Base-by-base conservation (phyloP, 2,329 filamentous ascomycete genomes). In the Alternaria brassicicola region DNA sequence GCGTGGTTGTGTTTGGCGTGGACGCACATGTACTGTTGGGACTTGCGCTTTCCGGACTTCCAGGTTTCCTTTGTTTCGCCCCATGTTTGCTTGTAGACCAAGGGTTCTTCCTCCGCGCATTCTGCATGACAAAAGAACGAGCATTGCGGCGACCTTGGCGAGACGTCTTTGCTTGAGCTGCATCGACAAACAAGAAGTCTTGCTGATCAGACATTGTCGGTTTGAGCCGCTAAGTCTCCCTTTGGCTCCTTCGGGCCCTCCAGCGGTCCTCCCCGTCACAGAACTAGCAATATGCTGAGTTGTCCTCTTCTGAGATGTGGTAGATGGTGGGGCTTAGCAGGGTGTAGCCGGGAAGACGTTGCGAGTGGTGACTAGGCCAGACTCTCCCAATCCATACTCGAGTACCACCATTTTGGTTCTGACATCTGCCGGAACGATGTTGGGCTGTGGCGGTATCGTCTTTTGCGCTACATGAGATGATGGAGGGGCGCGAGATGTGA, bases 91-190 rank as follows among this genome's bases (percentile, higher is more conserved):
- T 78, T 35, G 76, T 78, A 2, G 75, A 78, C 76, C 76, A 78
- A 53, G 74, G 74, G 23, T 70, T 67, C 57, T 77, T 74, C 57
- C 70, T 73, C 25, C 76, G 67, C 25, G 74, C 76, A 49, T 73
- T 76, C 64, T 76, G 74, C 76, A 78, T 77, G 19, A 78, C 75
- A 64, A 77, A 77, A 39, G 76, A 77, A 53, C 76, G 75, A 69
- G 74, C 75, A 74, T 75, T 75, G 49, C 74, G 75, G 41, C 75
- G 74, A 41, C 74, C 75, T 68, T 76, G 73, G 61, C 72, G 68
- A 12, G 73, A 76, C 39, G 70, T 72, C 64, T 76, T 76, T 54
- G 73, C 71, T 62, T 76, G 71, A 45, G 72, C 73, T 15, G 74
- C 69, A 60, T 78, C 74, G 53, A 78, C 74, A 53, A 78, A 78